Evolutionary conservation across 257 asterid genomes (phyloP).

Genomic region (Solanum etuberosum): DNA sequence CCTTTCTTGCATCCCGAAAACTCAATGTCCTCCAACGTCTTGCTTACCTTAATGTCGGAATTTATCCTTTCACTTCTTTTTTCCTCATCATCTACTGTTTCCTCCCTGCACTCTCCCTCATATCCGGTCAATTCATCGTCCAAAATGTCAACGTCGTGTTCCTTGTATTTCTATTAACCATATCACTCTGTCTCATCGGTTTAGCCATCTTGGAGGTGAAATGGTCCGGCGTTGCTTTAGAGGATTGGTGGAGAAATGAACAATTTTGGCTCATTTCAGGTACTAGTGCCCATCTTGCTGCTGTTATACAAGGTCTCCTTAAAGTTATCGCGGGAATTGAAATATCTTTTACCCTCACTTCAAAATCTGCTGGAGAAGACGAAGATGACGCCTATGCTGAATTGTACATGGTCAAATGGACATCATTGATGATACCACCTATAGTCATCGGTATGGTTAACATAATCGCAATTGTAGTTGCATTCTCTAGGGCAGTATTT

Average conservation of each 20-base stretch:
- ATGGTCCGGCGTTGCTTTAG: constrained; percentile 33
- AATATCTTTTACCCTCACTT: constrained; percentile 32
- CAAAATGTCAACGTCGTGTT: constrained; percentile 16
- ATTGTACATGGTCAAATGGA: constrained; percentile 27
- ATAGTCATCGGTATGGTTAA: constrained; percentile 28
- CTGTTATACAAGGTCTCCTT: constrained; percentile 32
- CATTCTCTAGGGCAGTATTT: constrained; percentile 22
- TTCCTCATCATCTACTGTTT: constrained; percentile 31
- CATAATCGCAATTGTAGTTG: constrained; percentile 22
- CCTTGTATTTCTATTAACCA: constrained; percentile 19
- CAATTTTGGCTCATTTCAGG: constrained; percentile 40
- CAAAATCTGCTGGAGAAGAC: constrained; percentile 28
- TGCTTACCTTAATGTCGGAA: constrained; percentile 31
- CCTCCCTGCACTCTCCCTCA: constrained; percentile 35
- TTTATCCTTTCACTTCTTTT: constrained; percentile 32
- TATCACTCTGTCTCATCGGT: constrained; percentile 19
- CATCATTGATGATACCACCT: constrained; percentile 33
- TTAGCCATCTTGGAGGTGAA: constrained; percentile 27
- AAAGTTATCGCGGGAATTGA: constrained; percentile 37
- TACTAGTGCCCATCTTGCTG: constrained; percentile 38
- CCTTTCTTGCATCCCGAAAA: constrained; percentile 10
- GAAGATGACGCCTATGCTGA: constrained; percentile 23
- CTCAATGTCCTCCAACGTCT: constrained; percentile 26
- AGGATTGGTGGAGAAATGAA: constrained; percentile 40
- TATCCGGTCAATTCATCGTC: constrained; percentile 34